Evolutionary conservation across 805 yeast species (phyloP).

Genomic region (Candida dajiaensis): DNA sequence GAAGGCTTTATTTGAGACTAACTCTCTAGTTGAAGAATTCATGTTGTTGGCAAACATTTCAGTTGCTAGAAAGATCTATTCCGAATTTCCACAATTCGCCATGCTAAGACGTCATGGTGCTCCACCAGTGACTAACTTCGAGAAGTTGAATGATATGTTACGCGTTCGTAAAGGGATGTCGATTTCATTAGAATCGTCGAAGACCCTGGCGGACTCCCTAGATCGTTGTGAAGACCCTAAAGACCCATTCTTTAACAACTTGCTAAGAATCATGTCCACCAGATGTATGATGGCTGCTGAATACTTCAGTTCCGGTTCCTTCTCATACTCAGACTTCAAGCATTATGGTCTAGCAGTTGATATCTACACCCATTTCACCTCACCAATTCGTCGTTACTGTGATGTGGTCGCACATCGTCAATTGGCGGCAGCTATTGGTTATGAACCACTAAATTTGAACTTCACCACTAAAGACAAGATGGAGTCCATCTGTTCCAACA

Average conservation of each 20-base stretch:
- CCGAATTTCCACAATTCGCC: slow-evolving; percentile 95
- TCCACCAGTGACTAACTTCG: slow-evolving; percentile 95
- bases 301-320: slow-evolving; percentile 88
- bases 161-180: slow-evolving; percentile 71
- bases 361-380: slow-evolving; percentile 96
- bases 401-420: slow-evolving; percentile 97
- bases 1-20: slow-evolving; percentile 81
- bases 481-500: slow-evolving; percentile 83
- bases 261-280: slow-evolving; percentile 93
- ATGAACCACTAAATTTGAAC: slow-evolving; percentile 72
- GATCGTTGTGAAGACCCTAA: slow-evolving; percentile 79
- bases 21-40: slow-evolving; percentile 95
- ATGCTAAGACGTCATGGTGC: slow-evolving; percentile 96
- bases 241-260: slow-evolving; percentile 89
- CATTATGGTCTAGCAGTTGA: slow-evolving; percentile 98
- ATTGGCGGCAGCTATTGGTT: slow-evolving; percentile 95
- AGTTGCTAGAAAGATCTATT: slow-evolving; percentile 89
- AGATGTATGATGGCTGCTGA: slow-evolving; percentile 99
- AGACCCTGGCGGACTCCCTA: slow-evolving; percentile 86
- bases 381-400: slow-evolving; percentile 97
- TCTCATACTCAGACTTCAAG: slow-evolving; percentile 83
- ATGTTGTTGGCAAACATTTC: slow-evolving; percentile 96
- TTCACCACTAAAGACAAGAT: slow-evolving; percentile 88
- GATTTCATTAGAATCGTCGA: slow-evolving; percentile 78
- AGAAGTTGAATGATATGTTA: slow-evolving; percentile 81